Percentiles rank a stretch among this genome's conserved stretches.
phyloP scores from a whole-genome alignment of 2,329 filamentous ascomycete genomes.

The Myotisia sp. region DNA sequence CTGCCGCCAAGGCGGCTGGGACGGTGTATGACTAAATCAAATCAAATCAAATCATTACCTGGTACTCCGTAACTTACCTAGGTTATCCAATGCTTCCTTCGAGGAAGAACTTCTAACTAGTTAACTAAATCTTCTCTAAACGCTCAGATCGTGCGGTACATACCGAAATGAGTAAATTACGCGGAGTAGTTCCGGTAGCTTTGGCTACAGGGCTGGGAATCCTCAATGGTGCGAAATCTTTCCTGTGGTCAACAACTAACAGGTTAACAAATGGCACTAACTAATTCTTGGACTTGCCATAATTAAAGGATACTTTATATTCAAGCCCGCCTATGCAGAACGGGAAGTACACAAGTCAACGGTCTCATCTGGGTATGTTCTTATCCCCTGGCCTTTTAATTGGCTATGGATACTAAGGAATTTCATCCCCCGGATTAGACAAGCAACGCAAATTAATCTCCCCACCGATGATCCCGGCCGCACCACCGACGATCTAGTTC shows the following conservation, averaged over 20 bases:
- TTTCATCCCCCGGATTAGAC: too few species aligned
- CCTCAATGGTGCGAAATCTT: constrained; percentile 22
- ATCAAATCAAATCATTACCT: too few species aligned
- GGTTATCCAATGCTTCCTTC: too few species aligned
- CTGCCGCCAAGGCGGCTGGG: background rate
- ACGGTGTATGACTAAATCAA: too few species aligned
- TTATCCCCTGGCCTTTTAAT: background rate
- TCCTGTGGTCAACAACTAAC: background rate
- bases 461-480: too few species aligned
- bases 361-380: background rate
- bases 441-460: too few species aligned
- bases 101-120: too few species aligned
- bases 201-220: constrained; percentile 29
- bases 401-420: background rate
- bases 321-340: constrained; percentile 29
- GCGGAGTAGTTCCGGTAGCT: constrained; percentile 24
- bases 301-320: constrained; percentile 29
- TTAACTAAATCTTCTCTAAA: too few species aligned
- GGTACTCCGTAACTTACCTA: too few species aligned
- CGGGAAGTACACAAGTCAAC: constrained; percentile 20
- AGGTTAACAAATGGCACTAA: too few species aligned
- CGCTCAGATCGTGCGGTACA: too few species aligned
- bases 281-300: background rate
- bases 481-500: too few species aligned
- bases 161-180: constrained; percentile 25